A percentile compares a stretch with the other conserved stretches of the same genome.
Evolutionary conservation across 2,329 filamentous ascomycete species (phyloP).

Genomic region (Cordyceps militaris): DNA sequence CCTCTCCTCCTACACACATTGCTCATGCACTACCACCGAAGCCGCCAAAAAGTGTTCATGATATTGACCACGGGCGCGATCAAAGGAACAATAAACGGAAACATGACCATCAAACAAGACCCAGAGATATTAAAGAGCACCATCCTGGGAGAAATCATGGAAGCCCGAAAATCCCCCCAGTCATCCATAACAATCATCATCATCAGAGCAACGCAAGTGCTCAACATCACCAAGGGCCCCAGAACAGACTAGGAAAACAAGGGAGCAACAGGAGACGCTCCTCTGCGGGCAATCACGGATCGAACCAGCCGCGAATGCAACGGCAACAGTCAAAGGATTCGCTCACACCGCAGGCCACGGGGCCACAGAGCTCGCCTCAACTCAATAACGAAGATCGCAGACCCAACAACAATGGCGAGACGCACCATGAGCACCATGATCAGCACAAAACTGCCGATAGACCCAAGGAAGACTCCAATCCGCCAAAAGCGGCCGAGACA

Average conservation of each 20-base stretch:
- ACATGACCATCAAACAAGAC: constrained; percentile 6
- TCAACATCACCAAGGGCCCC: neutral
- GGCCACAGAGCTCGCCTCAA: neutral
- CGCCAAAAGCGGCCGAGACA: neutral
- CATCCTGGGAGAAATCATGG: constrained; percentile 8
- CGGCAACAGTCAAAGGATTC: constrained; percentile 2
- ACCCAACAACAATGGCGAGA: constrained; percentile 1
- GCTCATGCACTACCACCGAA: constrained; percentile 8
- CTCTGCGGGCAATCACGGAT: neutral
- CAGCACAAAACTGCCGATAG: neutral
- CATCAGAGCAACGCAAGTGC: neutral
- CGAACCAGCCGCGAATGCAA: neutral
- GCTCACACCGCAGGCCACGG: neutral
- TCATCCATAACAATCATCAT: neutral
- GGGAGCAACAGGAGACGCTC: neutral
- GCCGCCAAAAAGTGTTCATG: constrained; percentile 13
- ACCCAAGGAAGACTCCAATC: neutral
- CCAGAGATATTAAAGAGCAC: constrained; percentile 8
- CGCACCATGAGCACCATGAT: neutral
- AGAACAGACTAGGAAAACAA: constrained; percentile 1
- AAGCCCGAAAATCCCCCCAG: neutral
- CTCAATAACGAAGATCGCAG: neutral
- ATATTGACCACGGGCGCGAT: neutral
- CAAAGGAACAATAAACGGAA: constrained; percentile 11
- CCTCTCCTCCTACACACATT: neutral